Conservation (phyloP, 805 yeast species). For the Zygosaccharomyces lentus region DNA sequence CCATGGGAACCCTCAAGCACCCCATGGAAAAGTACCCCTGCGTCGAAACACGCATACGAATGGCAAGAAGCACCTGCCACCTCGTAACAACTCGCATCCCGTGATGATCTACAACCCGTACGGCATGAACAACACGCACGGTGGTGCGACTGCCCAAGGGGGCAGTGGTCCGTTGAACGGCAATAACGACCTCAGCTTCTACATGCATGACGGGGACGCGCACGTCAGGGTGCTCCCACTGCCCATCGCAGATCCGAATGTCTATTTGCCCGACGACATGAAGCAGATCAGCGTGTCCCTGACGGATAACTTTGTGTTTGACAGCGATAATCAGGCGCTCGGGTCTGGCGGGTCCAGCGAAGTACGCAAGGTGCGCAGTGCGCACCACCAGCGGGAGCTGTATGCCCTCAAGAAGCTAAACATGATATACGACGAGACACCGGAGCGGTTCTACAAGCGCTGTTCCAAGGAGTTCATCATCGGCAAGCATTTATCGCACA, state of each 20-base stretch:
- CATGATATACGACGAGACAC: constrained; percentile 56
- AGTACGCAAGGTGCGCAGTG: constrained; percentile 48
- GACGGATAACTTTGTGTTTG: constrained; percentile 51
- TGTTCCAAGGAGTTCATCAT: constrained; percentile 62
- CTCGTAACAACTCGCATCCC: constrained; percentile 12
- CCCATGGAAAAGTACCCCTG: neutral
- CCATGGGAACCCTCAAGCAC: constrained; percentile 1
- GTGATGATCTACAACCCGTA: constrained; percentile 59
- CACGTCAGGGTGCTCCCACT: constrained; percentile 47
- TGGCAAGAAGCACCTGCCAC: neutral
- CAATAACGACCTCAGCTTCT: constrained; percentile 28
- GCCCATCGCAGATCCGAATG: constrained; percentile 66
- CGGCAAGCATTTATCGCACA: constrained; percentile 49
- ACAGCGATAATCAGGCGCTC: constrained; percentile 44
- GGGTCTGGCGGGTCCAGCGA: constrained; percentile 74
- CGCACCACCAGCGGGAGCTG: constrained; percentile 36
- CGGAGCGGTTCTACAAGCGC: constrained; percentile 59
- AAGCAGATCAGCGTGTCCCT: constrained; percentile 47
- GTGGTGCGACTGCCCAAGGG: constrained; percentile 11
- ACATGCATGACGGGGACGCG: constrained; percentile 35
- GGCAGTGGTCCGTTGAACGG: constrained; percentile 9
- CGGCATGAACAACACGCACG: constrained; percentile 36
- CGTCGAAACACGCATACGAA: constrained; percentile 3
- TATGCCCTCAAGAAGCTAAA: constrained; percentile 66
- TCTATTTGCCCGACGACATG: constrained; percentile 51